Evolutionary conservation across 768 basidiomycete genomes (phyloP).

Genomic region (Termitomyces sp.): DNA sequence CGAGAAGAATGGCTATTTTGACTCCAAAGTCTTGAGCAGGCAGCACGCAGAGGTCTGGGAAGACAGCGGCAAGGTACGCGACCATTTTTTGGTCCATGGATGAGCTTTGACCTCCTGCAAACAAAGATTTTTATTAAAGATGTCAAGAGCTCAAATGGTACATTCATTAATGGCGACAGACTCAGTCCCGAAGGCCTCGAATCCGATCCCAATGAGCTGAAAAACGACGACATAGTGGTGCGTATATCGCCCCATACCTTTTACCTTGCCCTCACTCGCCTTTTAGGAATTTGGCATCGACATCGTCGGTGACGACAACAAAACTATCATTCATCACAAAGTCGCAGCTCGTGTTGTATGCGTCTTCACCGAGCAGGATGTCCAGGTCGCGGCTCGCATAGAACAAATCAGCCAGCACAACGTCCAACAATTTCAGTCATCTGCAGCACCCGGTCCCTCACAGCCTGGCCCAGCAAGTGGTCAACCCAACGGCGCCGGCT

Average conservation of each 20-base stretch:
- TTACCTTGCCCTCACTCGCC: constrained; percentile 3
- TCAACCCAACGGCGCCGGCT: constrained; percentile 15
- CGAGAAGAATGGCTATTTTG: constrained; percentile 95
- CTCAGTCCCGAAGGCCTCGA: constrained; percentile 87
- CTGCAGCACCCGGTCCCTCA: constrained; percentile 12
- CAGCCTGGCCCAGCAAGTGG: constrained; percentile 14
- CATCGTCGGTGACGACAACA: constrained; percentile 98
- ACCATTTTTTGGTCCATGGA: no score
- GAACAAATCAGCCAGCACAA: constrained; percentile 64
- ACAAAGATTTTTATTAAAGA: constrained; percentile 94
- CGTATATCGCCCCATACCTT: constrained; percentile 26
- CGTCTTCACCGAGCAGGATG: constrained; percentile 84
- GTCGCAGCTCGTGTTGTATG: constrained; percentile 94
- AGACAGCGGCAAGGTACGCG: constrained; percentile 72
- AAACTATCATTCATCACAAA: constrained; percentile 97
- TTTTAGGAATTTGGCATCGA: constrained; percentile 97
- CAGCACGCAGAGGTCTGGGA: constrained; percentile 99
- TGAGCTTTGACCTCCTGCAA: constrained; percentile 5
- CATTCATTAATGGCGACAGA: constrained; percentile 95
- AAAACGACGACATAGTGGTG: constrained; percentile 95
- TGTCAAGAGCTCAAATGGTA: constrained; percentile 96
- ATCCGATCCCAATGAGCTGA: constrained; percentile 90
- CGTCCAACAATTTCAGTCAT: constrained; percentile 33
- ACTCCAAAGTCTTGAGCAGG: constrained; percentile 88
- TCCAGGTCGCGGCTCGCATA: constrained; percentile 63